Percentiles rank a stretch among this genome's conserved stretches.
phyloP scores from a whole-genome alignment of 108 stramenopile species.

The Epithemia pelagica region DNA sequence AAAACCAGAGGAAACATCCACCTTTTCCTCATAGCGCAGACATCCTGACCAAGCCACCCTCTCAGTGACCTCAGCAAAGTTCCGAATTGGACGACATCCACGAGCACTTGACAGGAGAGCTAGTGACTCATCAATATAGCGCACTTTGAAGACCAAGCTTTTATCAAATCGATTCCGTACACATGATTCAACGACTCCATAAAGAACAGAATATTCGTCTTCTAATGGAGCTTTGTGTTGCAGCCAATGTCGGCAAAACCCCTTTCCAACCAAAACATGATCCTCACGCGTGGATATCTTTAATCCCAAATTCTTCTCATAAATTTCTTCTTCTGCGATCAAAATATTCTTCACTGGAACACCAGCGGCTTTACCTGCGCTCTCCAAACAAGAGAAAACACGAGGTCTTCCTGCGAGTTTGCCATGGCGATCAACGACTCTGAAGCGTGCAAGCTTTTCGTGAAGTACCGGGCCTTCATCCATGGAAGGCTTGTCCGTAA shows the following conservation, averaged over 20 bases:
- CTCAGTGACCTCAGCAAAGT: not conserved
- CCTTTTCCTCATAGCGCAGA: not conserved
- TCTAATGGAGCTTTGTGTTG: no score
- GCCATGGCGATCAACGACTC: not conserved
- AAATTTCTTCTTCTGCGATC: not conserved
- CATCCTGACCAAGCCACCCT: not conserved
- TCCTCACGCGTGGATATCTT: not conserved
- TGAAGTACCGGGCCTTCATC: not conserved
- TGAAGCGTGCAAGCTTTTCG: not conserved
- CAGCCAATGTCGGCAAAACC: not conserved
- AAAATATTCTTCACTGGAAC: not conserved
- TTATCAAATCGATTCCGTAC: not conserved
- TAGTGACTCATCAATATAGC: not conserved
- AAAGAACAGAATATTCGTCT: not conserved
- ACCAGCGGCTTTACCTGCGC: not conserved
- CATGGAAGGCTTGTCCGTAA: not conserved
- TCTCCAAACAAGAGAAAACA: not conserved
- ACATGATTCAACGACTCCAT: conserved; percentile 1
- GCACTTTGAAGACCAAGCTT: not conserved
- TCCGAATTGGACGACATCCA: not conserved
- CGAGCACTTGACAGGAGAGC: not conserved
- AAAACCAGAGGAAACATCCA: not conserved
- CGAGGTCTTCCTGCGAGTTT: not conserved
- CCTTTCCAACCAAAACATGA: conserved; percentile 2
- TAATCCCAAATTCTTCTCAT: not conserved